Percentiles rank a stretch among this genome's conserved stretches.
These are phyloP conservation scores for Fragaria ananassa DNA, from an alignment of 306 rosid genomes.

Conservation along the genomic window DNA sequence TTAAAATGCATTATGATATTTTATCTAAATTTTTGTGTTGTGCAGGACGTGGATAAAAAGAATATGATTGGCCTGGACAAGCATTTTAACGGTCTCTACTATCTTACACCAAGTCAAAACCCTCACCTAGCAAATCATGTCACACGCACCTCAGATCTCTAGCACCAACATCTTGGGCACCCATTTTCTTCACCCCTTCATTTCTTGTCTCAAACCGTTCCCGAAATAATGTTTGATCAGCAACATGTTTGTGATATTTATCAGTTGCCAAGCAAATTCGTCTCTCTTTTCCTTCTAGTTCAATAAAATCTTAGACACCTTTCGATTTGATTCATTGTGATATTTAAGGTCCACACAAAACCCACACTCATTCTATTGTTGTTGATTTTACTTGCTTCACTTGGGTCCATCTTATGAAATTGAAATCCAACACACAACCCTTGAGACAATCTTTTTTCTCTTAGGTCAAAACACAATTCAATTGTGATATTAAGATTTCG, in stretches of 20 bases:
- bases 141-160: not conserved
- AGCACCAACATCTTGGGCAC: slow-evolving; percentile 1
- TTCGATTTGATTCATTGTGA: too few relatives aligned
- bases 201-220: not conserved
- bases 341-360: not conserved
- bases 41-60: too few relatives aligned
- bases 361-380: not conserved
- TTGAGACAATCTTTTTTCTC: not conserved
- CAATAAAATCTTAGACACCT: too few relatives aligned
- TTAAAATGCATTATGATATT: too few relatives aligned
- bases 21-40: too few relatives aligned
- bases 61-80: too few relatives aligned
- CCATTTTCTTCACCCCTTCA: not conserved
- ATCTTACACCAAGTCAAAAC: too few relatives aligned
- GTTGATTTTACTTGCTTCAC: not conserved
- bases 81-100: too few relatives aligned
- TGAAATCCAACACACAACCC: not conserved
- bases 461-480: too few relatives aligned
- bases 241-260: not conserved
- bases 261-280: not conserved
- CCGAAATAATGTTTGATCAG: not conserved
- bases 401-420: not conserved
- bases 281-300: not conserved
- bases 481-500: not conserved
- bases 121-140: not conserved